phyloP scores from a whole-genome alignment of 225 moss, liverwort and hornwort genomes.

The Polytrichum formosum region DNA sequence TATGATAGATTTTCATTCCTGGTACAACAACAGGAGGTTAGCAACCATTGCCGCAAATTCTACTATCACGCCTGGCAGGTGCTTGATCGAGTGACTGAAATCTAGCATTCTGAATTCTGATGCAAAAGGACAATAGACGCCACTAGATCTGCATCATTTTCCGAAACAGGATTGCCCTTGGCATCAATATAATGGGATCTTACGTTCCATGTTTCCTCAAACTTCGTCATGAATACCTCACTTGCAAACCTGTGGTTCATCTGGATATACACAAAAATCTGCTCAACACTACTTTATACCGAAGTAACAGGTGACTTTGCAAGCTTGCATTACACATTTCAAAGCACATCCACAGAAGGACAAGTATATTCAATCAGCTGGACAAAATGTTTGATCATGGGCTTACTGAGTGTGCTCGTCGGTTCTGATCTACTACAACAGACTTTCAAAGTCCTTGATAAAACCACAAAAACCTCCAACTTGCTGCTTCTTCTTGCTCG shows the following conservation, averaged over 20 bases:
- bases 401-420: constrained; percentile 54
- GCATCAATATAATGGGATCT: constrained; percentile 34
- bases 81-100: too few relatives aligned
- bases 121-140: constrained; percentile 74
- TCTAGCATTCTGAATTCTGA: constrained; percentile 7
- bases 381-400: neutral
- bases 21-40: too few relatives aligned
- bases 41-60: too few relatives aligned
- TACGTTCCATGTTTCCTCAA: constrained; percentile 77
- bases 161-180: constrained; percentile 32
- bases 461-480: constrained; percentile 84
- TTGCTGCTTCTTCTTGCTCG: constrained; percentile 88
- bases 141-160: constrained; percentile 50
- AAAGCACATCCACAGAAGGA: neutral
- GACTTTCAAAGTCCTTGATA: constrained; percentile 79
- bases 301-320: neutral
- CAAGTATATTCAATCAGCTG: neutral
- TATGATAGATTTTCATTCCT: too few relatives aligned
- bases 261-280: constrained; percentile 31
- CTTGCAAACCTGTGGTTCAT: constrained; percentile 69
- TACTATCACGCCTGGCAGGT: too few relatives aligned
- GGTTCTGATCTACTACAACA: constrained; percentile 85
- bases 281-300: neutral
- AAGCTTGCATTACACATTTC: neutral
- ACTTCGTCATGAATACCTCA: constrained; percentile 91